These are phyloP conservation scores for Russula virescens DNA, from an alignment of 768 basidiomycete genomes.

Conservation along the genomic window DNA sequence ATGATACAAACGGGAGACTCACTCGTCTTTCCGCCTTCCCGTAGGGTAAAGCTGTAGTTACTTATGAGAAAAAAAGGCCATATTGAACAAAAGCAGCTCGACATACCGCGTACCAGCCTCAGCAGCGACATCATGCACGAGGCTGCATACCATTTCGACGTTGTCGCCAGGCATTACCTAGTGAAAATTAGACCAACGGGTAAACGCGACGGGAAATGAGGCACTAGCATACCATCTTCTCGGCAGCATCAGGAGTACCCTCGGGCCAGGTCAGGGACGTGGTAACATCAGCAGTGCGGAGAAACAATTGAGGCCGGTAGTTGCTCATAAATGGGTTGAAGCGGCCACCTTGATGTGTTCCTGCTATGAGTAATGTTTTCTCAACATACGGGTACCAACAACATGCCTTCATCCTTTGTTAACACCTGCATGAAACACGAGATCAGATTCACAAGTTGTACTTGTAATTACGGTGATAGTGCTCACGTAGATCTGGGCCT, in stretches of 20 bases:
- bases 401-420: constrained; percentile 74
- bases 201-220: background rate
- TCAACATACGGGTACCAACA: background rate
- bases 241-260: constrained; percentile 69
- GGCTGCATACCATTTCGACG: constrained; percentile 82
- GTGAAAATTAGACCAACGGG: constrained; percentile 6
- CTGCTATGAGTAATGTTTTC: background rate
- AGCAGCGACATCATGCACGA: constrained; percentile 81
- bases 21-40: constrained; percentile 94
- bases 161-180: constrained; percentile 98
- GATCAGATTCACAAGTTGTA: constrained; percentile 1
- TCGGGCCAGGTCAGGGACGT: constrained; percentile 80
- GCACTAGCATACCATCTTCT: constrained; percentile 66
- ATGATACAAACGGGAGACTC: constrained; percentile 31
- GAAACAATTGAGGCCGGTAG: constrained; percentile 93
- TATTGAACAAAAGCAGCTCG: background rate
- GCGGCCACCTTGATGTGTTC: constrained; percentile 49
- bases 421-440: constrained; percentile 48
- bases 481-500: constrained; percentile 83
- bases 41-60: constrained; percentile 66
- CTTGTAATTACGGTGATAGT: background rate
- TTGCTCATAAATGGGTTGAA: constrained; percentile 90
- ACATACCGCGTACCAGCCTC: constrained; percentile 75
- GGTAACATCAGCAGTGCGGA: constrained; percentile 94
- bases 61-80: constrained; percentile 8